These are phyloP conservation scores for Cladorrhinum sp. DNA, from an alignment of 2,329 filamentous ascomycete genomes.

Conservation along the genomic window DNA sequence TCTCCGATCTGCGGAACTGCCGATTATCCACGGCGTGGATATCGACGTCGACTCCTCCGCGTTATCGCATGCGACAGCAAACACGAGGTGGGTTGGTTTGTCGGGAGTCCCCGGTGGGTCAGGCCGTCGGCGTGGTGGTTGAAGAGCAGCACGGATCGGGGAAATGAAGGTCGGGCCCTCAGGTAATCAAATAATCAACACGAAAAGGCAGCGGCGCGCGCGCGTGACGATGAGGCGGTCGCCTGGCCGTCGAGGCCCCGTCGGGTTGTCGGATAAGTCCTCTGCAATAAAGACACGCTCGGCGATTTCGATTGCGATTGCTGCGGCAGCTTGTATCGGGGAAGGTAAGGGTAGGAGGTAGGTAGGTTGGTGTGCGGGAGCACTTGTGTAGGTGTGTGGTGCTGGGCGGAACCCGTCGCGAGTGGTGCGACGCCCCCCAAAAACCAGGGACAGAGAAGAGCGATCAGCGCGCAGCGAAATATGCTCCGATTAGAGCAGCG, in stretches of 20 bases:
- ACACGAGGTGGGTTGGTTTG: background rate
- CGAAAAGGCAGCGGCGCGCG: background rate
- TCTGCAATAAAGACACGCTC: conserved; percentile 11
- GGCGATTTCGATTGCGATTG: conserved; percentile 6
- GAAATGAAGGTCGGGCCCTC: background rate
- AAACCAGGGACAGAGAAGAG: conserved; percentile 9
- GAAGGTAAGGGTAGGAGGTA: background rate
- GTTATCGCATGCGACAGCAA: conserved; percentile 46
- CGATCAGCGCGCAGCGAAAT: conserved; percentile 6
- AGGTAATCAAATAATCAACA: background rate
- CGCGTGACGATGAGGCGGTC: conserved; percentile 11
- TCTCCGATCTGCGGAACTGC: conserved; percentile 51
- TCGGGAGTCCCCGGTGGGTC: conserved; percentile 10
- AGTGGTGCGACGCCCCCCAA: conserved; percentile 15
- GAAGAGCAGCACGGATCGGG: conserved; percentile 2
- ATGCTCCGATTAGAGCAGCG: background rate
- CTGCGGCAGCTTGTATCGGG: conserved; percentile 6
- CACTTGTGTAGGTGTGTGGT: background rate
- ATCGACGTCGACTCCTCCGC: conserved; percentile 46
- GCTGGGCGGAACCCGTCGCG: conserved; percentile 13
- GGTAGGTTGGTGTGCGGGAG: background rate
- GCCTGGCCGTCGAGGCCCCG: conserved; percentile 12
- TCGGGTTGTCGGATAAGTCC: background rate
- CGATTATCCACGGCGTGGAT: conserved; percentile 60
- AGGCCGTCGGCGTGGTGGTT: background rate